Evolutionary conservation across 768 basidiomycete species (phyloP).

Genomic region (Hypholoma sublateritium): DNA sequence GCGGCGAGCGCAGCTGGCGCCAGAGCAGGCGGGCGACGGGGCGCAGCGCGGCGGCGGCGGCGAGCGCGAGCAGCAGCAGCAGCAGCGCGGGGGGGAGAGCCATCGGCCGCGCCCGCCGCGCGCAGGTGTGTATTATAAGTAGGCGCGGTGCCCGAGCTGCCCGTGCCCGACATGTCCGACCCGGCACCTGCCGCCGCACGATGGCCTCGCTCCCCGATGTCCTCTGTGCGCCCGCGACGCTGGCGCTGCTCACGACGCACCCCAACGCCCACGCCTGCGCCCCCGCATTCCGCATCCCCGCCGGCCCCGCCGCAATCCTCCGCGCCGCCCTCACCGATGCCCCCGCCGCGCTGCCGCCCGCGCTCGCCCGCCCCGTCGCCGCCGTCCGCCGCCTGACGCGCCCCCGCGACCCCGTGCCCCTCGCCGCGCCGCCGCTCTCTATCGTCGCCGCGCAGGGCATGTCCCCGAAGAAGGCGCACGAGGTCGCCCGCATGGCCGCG

Average conservation of each 20-base stretch:
- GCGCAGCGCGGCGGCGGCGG: neutral
- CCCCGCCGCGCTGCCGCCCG: constrained; percentile 13
- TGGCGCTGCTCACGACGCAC: constrained; percentile 41
- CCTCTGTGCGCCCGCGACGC: constrained; percentile 20
- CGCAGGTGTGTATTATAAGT: too few relatives aligned
- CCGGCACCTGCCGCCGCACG: too few relatives aligned
- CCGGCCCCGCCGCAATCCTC: constrained; percentile 21
- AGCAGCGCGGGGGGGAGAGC: too few relatives aligned
- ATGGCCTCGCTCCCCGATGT: neutral
- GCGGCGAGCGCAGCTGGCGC: constrained; percentile 42
- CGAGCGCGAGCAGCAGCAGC: too few relatives aligned
- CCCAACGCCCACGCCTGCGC: constrained; percentile 38
- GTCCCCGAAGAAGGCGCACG: constrained; percentile 78
- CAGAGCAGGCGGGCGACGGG: constrained; percentile 29
- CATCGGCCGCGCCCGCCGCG: too few relatives aligned
- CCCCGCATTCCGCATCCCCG: constrained; percentile 21
- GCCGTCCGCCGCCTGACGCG: constrained; percentile 23
- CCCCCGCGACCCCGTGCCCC: constrained; percentile 21
- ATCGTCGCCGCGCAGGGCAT: constrained; percentile 40
- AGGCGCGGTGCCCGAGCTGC: too few relatives aligned
- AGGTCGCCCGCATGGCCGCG: constrained; percentile 62
- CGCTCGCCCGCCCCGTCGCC: constrained; percentile 21
- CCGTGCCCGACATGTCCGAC: too few relatives aligned
- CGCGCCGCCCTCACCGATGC: constrained; percentile 1
- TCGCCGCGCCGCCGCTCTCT: constrained; percentile 8